Conservation (phyloP, 495 filamentous ascomycete species). For the Penicillium daleae region DNA sequence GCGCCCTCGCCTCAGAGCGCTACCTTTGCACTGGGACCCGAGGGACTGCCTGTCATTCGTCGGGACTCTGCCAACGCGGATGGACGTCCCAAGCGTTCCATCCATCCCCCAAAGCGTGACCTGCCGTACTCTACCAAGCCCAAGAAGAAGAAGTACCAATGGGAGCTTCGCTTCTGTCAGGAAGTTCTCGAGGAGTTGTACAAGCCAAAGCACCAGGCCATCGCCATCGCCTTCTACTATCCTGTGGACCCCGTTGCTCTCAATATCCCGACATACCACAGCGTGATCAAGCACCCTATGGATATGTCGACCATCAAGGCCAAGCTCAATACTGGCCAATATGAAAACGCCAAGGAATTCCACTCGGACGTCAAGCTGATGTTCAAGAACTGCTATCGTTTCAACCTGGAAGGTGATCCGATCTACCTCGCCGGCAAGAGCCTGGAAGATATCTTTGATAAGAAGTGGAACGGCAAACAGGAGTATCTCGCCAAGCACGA, state of each 20-base stretch:
- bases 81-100: slow-evolving; percentile 87
- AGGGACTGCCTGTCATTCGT: slow-evolving; percentile 89
- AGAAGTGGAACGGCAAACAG: slow-evolving; percentile 72
- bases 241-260: slow-evolving; percentile 93
- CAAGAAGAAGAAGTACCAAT: slow-evolving; percentile 89
- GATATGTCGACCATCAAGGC: slow-evolving; percentile 76
- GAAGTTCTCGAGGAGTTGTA: slow-evolving; percentile 76
- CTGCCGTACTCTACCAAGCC: slow-evolving; percentile 81
- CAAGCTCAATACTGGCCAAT: slow-evolving; percentile 81
- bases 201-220: slow-evolving; percentile 67
- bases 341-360: slow-evolving; percentile 82
- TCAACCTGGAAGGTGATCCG: slow-evolving; percentile 80
- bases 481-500: slow-evolving; percentile 76
- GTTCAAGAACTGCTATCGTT: slow-evolving; percentile 86
- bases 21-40: slow-evolving; percentile 80
- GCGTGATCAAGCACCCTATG: slow-evolving; percentile 95
- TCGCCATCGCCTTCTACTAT: slow-evolving; percentile 71
- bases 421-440: slow-evolving; percentile 71
- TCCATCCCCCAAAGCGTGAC: slow-evolving; percentile 90
- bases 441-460: slow-evolving; percentile 71
- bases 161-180: slow-evolving; percentile 89
- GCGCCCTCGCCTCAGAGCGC: slow-evolving; percentile 57
- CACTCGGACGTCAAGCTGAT: slow-evolving; percentile 81
- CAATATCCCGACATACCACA: slow-evolving; percentile 92
- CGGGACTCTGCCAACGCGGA: slow-evolving; percentile 79